phyloP scores from a whole-genome alignment of 2,329 filamentous ascomycete species.

The Neofusicoccum cordaticola region DNA sequence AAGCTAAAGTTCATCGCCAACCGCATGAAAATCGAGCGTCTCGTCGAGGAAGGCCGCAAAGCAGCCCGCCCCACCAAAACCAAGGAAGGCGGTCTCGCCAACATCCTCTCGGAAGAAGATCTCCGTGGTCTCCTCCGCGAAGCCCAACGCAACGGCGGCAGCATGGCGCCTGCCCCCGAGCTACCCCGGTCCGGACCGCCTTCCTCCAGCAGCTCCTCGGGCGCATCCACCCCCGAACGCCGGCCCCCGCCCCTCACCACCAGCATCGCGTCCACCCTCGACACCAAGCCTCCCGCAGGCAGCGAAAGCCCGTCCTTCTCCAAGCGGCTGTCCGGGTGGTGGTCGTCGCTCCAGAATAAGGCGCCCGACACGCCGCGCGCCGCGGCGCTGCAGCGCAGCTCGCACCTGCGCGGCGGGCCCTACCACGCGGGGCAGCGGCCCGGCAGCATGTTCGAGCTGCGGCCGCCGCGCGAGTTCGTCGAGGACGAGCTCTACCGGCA shows the following conservation, averaged over 20 bases:
- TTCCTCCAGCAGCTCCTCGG: constrained; percentile 26
- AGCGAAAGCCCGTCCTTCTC: constrained; percentile 7
- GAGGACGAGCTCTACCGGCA: constrained; percentile 21
- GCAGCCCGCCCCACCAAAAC: constrained; percentile 34
- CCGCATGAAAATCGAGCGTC: constrained; percentile 75
- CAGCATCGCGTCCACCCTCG: constrained; percentile 17
- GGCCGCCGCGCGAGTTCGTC: constrained; percentile 26
- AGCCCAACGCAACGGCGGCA: constrained; percentile 29
- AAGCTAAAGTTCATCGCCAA: constrained; percentile 91
- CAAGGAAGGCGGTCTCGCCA: constrained; percentile 33
- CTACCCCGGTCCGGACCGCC: constrained; percentile 31
- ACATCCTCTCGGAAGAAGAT: constrained; percentile 48
- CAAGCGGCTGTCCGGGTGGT: constrained; percentile 33
- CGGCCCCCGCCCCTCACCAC: constrained; percentile 1
- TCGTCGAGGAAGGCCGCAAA: constrained; percentile 58
- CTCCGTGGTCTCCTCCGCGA: constrained; percentile 40
- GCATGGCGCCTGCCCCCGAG: constrained; percentile 26
- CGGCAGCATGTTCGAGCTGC: constrained; percentile 37
- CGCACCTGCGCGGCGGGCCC: constrained; percentile 14
- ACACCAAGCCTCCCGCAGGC: not conserved
- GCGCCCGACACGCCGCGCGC: constrained; percentile 9
- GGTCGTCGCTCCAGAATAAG: constrained; percentile 30
- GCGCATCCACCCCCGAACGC: constrained; percentile 28
- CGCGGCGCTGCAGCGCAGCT: constrained; percentile 14
- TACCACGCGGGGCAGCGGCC: constrained; percentile 28